Conservation (phyloP, 805 yeast species). For the Cyberlindnera bimundalis region DNA sequence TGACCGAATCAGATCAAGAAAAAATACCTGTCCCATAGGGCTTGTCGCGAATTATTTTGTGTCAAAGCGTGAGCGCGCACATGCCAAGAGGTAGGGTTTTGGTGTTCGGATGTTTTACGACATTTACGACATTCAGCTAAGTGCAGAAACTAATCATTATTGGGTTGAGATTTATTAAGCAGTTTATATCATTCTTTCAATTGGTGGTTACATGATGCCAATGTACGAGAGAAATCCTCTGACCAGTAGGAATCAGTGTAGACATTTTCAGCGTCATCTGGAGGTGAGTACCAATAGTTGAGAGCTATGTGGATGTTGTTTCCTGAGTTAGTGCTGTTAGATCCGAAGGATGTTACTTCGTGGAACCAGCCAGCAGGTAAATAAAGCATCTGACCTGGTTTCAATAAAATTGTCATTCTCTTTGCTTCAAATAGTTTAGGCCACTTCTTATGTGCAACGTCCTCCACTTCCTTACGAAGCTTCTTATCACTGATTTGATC, state of each 20-base stretch:
- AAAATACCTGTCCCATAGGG: neutral
- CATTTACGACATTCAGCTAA: too few relatives aligned
- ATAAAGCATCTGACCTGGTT: slow-evolving; percentile 65
- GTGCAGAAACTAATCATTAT: too few relatives aligned
- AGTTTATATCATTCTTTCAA: too few relatives aligned
- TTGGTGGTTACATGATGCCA: slow-evolving; percentile 30
- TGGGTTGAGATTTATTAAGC: too few relatives aligned
- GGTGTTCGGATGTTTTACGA: slow-evolving; percentile 8
- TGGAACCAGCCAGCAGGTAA: slow-evolving; percentile 83
- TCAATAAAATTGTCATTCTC: slow-evolving; percentile 43
- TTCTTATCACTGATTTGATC: slow-evolving; percentile 43
- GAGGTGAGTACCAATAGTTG: slow-evolving; percentile 76
- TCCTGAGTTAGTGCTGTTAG: slow-evolving; percentile 14
- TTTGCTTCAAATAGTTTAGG: slow-evolving; percentile 45
- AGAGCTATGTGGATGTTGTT: slow-evolving; percentile 51
- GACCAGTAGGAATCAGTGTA: slow-evolving; percentile 53
- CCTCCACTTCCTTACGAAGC: slow-evolving; percentile 29
- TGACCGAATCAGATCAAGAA: neutral
- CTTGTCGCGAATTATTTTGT: neutral
- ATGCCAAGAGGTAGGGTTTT: neutral
- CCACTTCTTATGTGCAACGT: slow-evolving; percentile 39
- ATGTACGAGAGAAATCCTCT: slow-evolving; percentile 46
- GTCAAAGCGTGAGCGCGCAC: too few relatives aligned
- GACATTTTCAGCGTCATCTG: slow-evolving; percentile 36
- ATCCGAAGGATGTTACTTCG: slow-evolving; percentile 67